These are phyloP conservation scores for Eustoma russellianum DNA, from an alignment of 257 asterid genomes.

Conservation along the genomic window DNA sequence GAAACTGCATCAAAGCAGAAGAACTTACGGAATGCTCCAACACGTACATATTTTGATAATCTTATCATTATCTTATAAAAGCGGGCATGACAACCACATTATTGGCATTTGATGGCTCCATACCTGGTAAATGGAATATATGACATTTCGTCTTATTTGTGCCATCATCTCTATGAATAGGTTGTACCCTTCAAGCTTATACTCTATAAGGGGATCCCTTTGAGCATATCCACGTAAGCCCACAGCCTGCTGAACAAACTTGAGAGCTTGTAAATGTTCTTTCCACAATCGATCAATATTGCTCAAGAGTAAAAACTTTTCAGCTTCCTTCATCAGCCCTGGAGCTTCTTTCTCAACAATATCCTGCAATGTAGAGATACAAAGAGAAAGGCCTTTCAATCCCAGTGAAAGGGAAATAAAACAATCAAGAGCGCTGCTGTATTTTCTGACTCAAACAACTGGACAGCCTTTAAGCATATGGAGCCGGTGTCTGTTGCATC, in stretches of 20 bases:
- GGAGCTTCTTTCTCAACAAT: slow-evolving; percentile 92
- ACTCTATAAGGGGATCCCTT: slow-evolving; percentile 95
- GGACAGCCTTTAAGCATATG: too few relatives aligned
- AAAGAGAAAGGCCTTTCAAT: slow-evolving; percentile 2
- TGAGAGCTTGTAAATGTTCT: slow-evolving; percentile 98
- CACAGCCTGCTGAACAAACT: slow-evolving; percentile 99
- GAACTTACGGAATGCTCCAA: slow-evolving; percentile 7
- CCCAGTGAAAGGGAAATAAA: neutral
- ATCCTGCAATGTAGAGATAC: slow-evolving; percentile 35
- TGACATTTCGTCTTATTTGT: slow-evolving; percentile 86
- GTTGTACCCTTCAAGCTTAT: slow-evolving; percentile 97
- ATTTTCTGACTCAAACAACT: too few relatives aligned
- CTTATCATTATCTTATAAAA: too few relatives aligned
- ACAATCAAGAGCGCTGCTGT: too few relatives aligned
- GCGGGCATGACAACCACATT: neutral
- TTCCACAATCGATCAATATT: slow-evolving; percentile 96
- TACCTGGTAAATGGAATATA: slow-evolving; percentile 95
- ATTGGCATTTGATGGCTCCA: neutral
- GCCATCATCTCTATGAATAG: slow-evolving; percentile 99
- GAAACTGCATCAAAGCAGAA: slow-evolving; percentile 44
- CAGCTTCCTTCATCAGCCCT: slow-evolving; percentile 96
- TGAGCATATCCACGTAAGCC: slow-evolving; percentile 98
- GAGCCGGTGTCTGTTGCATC: neutral
- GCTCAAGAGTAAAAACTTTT: slow-evolving; percentile 80
- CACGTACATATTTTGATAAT: neutral